Conservation (phyloP, 176 grass and related monocot genomes). For the Echinochloa phyllopogon region DNA sequence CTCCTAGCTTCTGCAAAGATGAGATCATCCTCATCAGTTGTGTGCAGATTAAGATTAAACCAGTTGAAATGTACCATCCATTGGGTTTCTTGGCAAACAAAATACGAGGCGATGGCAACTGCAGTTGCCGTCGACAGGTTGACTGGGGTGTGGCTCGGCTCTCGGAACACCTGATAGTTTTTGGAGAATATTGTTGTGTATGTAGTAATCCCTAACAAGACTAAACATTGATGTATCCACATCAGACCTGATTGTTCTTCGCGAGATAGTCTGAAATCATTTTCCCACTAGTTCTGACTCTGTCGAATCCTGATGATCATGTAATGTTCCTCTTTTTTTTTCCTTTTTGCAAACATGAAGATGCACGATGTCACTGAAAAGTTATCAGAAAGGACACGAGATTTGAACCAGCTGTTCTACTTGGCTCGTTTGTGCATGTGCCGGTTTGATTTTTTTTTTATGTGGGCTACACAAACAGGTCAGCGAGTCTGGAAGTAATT, state of each 20-base stretch:
- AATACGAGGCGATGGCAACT: not conserved
- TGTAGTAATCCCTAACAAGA: conserved; percentile 66
- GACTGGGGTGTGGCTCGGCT: not conserved
- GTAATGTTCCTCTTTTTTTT: conserved; percentile 2
- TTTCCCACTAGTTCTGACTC: not conserved
- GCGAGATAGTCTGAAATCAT: not conserved
- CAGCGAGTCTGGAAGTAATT: no score
- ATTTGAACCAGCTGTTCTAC: no score
- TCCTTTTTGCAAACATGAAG: not conserved
- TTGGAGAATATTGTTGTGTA: conserved; percentile 39
- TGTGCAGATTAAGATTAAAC: conserved; percentile 50
- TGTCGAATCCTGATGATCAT: not conserved
- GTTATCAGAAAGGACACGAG: not conserved
- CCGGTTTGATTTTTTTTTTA: no score
- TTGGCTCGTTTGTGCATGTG: no score
- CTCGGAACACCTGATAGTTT: conserved; percentile 5
- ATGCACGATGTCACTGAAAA: not conserved
- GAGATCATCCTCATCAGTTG: conserved; percentile 13
- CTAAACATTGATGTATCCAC: conserved; percentile 21
- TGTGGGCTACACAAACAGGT: no score
- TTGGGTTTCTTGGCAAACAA: conserved; percentile 26
- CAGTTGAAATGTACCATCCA: conserved; percentile 14
- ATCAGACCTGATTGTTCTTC: conserved; percentile 8
- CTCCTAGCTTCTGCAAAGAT: conserved; percentile 48
- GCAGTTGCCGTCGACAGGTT: not conserved